phyloP scores from a whole-genome alignment of 345 rosid genomes.

The Bruguiera gymnorhiza region DNA sequence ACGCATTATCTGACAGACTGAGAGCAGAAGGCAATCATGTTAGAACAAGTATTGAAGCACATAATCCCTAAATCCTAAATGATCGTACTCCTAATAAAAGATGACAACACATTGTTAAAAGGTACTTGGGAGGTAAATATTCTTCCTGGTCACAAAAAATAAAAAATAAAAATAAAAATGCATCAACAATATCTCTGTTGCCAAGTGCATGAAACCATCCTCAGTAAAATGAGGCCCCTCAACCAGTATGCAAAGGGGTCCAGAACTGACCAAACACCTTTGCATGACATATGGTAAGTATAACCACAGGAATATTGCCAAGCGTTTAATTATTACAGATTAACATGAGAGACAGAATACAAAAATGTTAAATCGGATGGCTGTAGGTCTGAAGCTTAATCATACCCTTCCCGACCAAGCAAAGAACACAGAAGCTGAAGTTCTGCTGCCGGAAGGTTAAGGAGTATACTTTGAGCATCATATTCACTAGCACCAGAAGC shows the following conservation, averaged over 20 bases:
- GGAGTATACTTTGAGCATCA: constrained; percentile 56
- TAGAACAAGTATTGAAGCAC: constrained; percentile 7
- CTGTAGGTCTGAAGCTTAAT: background rate
- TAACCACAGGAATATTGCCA: too few relatives aligned
- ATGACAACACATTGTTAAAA: background rate
- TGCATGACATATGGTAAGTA: background rate
- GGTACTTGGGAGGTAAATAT: background rate
- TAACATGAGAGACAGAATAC: background rate
- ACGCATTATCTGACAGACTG: constrained; percentile 95
- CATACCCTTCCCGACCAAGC: constrained; percentile 93
- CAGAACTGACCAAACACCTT: background rate
- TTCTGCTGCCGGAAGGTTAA: constrained; percentile 72
- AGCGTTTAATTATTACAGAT: too few relatives aligned
- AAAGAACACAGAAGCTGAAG: constrained; percentile 85
- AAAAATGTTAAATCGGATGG: background rate
- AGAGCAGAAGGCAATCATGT: constrained; percentile 11
- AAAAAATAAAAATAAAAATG: too few relatives aligned
- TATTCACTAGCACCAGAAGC: constrained; percentile 45
- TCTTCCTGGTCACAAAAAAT: background rate
- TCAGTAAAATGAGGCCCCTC: background rate
- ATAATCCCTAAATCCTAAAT: background rate
- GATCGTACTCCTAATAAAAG: background rate
- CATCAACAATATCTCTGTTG: too few relatives aligned
- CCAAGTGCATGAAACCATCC: background rate
- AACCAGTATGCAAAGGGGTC: background rate